A percentile compares a stretch with the other conserved stretches of the same genome.
These are phyloP conservation scores for Lentinula detonsa DNA, from an alignment of 768 basidiomycete genomes.

Conservation along the genomic window DNA sequence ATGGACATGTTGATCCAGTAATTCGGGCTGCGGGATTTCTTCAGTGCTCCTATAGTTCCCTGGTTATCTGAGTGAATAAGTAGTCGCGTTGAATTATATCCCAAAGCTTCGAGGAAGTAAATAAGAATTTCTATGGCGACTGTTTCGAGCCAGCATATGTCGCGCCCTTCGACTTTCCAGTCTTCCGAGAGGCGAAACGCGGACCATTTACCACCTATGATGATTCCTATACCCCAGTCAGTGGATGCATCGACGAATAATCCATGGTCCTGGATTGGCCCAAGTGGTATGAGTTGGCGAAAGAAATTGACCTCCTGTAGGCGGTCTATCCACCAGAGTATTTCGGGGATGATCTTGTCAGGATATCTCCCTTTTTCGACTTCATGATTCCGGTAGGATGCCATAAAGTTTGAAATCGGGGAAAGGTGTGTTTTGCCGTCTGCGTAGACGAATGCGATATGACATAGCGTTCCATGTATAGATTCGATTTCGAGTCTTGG, in stretches of 20 bases:
- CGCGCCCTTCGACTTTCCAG: too few species aligned
- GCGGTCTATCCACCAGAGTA: constrained; percentile 24
- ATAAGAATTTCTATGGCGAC: constrained; percentile 8
- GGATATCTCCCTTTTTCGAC: constrained; percentile 5
- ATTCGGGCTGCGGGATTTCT: too few species aligned
- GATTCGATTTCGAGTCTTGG: constrained; percentile 9
- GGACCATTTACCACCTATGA: constrained; percentile 5
- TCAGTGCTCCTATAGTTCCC: too few species aligned
- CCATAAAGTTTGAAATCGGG: constrained; percentile 17
- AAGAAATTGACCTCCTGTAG: neutral
- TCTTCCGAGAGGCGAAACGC: constrained; percentile 3
- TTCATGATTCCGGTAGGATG: constrained; percentile 15
- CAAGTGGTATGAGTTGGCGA: constrained; percentile 11
- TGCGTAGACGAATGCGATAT: constrained; percentile 24
- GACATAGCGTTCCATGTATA: constrained; percentile 25
- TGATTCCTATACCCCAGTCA: constrained; percentile 18
- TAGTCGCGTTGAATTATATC: neutral
- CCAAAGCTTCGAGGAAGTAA: constrained; percentile 12
- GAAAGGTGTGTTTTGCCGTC: constrained; percentile 20
- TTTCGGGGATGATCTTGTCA: constrained; percentile 15
- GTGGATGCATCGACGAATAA: constrained; percentile 26
- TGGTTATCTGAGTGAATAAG: too few species aligned
- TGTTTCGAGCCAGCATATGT: too few species aligned
- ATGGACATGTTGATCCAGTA: too few species aligned
- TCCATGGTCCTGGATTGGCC: constrained; percentile 10